Evolutionary conservation across 371 early-diverging fungal species (phyloP), one percentile per base, ranked within the genome.

Genomic region (Catenaria anguillulae): DNA sequence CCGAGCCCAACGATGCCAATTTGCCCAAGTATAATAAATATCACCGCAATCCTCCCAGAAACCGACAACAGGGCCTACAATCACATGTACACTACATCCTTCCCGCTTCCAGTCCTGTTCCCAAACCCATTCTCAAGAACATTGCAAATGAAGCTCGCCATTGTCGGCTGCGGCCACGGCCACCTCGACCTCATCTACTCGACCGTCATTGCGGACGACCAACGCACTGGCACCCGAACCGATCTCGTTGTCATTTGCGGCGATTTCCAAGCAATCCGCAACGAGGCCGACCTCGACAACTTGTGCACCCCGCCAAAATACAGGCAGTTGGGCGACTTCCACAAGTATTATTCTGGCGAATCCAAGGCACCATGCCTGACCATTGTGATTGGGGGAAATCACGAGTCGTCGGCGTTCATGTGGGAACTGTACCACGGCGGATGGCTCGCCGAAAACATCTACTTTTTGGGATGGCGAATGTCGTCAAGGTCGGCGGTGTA

Each of bases 331-430:
- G 96, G 94, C 15, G 78, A 76, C 8, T 98, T 98, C 71, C 77
- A 87, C 78, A 76, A 92, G 58, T 98, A 97, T 64, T 97, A 96
- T 72, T 80, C 83, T 6, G 93, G 94, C n/a, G 73, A 80, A 63
- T 73, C 70, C 35, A 70, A 62, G 33, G 92, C 92, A 33, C 94
- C 93, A 1, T 71, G 85, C 45, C 88, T 87, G 1, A 96, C 97
- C 2, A 65, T 98, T 2, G 92, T 97, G 69, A 84, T 98, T 62
- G 98, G 98, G 6, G 98, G 98, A 23, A 98, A 98, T 70, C 98
- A 98, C 67, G 98, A 98, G 73, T 89, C 93, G 0, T 85, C 87
- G 45, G 88, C 85, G 66, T 90, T 93, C 67, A 69, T 94, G 36
- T 86, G 86, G 80, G 97, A 98, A 73, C 74, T 97, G 77, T 92